Percentiles rank a stretch among this genome's conserved stretches.
Conservation (phyloP, 1,284 basidiomycete species). For the Ganoderma sinense region DNA sequence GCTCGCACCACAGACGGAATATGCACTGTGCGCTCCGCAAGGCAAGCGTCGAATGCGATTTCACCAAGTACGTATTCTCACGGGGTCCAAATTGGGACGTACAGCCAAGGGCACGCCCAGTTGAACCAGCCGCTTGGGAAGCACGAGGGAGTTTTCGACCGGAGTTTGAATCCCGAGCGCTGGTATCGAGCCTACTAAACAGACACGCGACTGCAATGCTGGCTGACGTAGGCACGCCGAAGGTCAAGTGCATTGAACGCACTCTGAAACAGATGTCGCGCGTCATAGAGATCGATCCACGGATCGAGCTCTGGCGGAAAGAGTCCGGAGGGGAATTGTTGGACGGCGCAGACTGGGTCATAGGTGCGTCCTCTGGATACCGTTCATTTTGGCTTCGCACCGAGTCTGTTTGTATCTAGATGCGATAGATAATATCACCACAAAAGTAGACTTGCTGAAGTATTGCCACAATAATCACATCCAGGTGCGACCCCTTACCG, state of each 20-base stretch:
- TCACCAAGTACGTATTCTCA: too few relatives aligned
- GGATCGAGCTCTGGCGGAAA: slow-evolving; percentile 85
- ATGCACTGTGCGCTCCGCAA: too few relatives aligned
- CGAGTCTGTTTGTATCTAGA: slow-evolving; percentile 53
- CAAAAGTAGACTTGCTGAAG: slow-evolving; percentile 90
- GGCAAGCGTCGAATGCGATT: too few relatives aligned
- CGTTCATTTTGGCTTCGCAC: slow-evolving; percentile 25
- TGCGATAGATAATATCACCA: slow-evolving; percentile 96
- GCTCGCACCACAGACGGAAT: too few relatives aligned
- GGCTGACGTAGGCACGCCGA: slow-evolving; percentile 93
- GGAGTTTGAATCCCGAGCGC: too few relatives aligned
- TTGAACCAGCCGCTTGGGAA: too few relatives aligned
- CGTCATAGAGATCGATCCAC: slow-evolving; percentile 83
- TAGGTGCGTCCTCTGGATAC: slow-evolving; percentile 59
- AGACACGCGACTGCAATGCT: slow-evolving; percentile 94
- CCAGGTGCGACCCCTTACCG: slow-evolving; percentile 56
- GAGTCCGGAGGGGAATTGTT: slow-evolving; percentile 77
- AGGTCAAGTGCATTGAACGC: slow-evolving; percentile 87
- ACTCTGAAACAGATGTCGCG: slow-evolving; percentile 75
- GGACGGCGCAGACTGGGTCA: slow-evolving; percentile 89
- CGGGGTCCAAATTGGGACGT: too few relatives aligned
- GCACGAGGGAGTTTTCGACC: too few relatives aligned
- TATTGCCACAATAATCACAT: slow-evolving; percentile 82
- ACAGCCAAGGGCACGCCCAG: too few relatives aligned
- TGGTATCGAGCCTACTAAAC: too few relatives aligned